These are phyloP conservation scores for Colletotrichum eleusines DNA, from an alignment of 2,329 filamentous ascomycete genomes.

Conservation along the genomic window DNA sequence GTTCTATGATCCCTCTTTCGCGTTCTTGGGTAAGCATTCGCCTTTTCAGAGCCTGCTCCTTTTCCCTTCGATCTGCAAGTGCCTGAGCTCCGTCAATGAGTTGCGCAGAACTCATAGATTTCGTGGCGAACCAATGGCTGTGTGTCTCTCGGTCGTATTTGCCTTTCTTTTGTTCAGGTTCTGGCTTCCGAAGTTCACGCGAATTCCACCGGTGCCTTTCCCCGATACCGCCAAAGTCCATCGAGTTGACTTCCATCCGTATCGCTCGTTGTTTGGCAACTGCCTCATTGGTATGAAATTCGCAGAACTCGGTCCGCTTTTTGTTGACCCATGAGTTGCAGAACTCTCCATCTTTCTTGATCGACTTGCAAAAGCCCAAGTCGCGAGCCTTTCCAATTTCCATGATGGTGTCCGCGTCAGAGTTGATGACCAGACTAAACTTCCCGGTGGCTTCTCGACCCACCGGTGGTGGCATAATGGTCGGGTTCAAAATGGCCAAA, in stretches of 20 bases:
- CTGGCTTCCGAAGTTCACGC: constrained; percentile 49
- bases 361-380: constrained; percentile 86
- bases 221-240: constrained; percentile 59
- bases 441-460: constrained; percentile 81
- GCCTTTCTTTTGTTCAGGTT: constrained; percentile 49
- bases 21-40: constrained; percentile 75
- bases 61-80: constrained; percentile 69
- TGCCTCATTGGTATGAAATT: constrained; percentile 89
- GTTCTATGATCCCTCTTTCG: constrained; percentile 78
- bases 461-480: constrained; percentile 86
- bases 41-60: constrained; percentile 74
- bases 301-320: constrained; percentile 89
- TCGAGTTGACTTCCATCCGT: constrained; percentile 84
- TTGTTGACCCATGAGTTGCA: constrained; percentile 90
- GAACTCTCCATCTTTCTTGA: constrained; percentile 84
- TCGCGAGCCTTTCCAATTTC: constrained; percentile 90
- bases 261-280: constrained; percentile 74
- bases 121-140: constrained; percentile 66
- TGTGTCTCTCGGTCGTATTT: constrained; percentile 71
- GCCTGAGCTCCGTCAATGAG: constrained; percentile 76
- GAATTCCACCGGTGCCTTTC: constrained; percentile 38
- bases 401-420: constrained; percentile 87
- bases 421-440: constrained; percentile 88
- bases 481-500: constrained; percentile 91
- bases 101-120: constrained; percentile 66